Conservation (phyloP, 208 protist genomes). For the Trypanosomatidae sp. region DNA sequence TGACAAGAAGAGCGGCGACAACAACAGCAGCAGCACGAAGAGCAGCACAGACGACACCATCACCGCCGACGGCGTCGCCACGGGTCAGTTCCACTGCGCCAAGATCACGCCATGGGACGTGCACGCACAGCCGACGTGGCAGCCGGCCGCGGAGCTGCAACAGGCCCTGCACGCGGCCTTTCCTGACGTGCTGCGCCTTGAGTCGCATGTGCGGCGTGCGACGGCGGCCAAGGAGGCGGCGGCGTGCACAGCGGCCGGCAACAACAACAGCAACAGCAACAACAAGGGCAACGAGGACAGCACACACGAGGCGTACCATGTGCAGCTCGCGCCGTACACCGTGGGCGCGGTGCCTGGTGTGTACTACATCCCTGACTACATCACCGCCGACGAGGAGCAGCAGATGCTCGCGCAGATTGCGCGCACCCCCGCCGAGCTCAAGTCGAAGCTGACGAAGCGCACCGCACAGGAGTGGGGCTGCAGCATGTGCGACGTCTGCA, state of each 20-base stretch:
- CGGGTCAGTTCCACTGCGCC: slow-evolving; percentile 67
- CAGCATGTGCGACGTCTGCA: slow-evolving; percentile 74
- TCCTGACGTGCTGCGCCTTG: slow-evolving; percentile 29
- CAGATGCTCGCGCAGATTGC: slow-evolving; percentile 45
- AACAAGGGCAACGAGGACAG: not conserved
- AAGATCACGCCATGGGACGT: slow-evolving; percentile 65
- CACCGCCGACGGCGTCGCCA: slow-evolving; percentile 4
- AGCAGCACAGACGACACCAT: not conserved
- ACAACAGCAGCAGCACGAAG: not conserved
- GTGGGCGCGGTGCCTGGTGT: slow-evolving; percentile 54
- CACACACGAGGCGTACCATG: slow-evolving; percentile 8
- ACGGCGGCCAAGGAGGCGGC: not conserved
- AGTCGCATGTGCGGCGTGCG: slow-evolving; percentile 30
- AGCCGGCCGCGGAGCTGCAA: slow-evolving; percentile 40
- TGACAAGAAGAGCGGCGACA: slow-evolving; percentile 1
- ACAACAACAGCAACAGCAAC: not conserved
- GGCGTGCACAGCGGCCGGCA: not conserved
- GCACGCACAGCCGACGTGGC: slow-evolving; percentile 12
- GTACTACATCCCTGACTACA: slow-evolving; percentile 87
- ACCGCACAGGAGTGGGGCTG: slow-evolving; percentile 86
- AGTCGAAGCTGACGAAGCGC: slow-evolving; percentile 68
- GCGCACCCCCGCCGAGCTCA: slow-evolving; percentile 55
- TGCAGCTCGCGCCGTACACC: slow-evolving; percentile 46
- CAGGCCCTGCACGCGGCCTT: slow-evolving; percentile 59
- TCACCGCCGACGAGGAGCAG: slow-evolving; percentile 58